These are phyloP conservation scores for Coemansia erecta DNA, from an alignment of 192 early-diverging fungal species.

Conservation along the genomic window DNA sequence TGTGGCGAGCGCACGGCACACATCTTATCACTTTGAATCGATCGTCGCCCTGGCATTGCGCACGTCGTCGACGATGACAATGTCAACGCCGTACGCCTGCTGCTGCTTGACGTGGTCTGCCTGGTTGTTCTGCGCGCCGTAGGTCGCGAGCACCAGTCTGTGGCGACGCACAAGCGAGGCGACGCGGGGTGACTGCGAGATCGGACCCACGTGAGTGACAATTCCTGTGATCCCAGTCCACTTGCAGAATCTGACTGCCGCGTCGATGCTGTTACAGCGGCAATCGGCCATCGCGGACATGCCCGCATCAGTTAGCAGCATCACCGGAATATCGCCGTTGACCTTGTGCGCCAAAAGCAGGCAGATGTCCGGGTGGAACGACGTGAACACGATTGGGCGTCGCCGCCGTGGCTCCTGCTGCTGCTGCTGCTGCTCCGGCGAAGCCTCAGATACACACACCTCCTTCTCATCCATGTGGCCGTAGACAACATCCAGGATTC, in stretches of 20 bases:
- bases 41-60: constrained; percentile 53
- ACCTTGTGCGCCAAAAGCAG: constrained; percentile 84
- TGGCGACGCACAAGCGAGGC: constrained; percentile 69
- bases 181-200: constrained; percentile 72
- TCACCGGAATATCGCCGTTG: constrained; percentile 77
- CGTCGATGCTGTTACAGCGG: constrained; percentile 76
- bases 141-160: constrained; percentile 74
- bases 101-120: constrained; percentile 69
- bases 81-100: constrained; percentile 78
- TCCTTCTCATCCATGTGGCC: constrained; percentile 13
- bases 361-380: constrained; percentile 89
- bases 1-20: too few species aligned
- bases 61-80: constrained; percentile 77
- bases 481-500: constrained; percentile 77
- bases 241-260: constrained; percentile 76
- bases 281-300: constrained; percentile 69
- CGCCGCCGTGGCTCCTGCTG: constrained; percentile 12
- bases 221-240: constrained; percentile 73
- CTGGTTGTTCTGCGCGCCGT: constrained; percentile 79
- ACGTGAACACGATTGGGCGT: constrained; percentile 86
- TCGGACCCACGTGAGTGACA: constrained; percentile 70
- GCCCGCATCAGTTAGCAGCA: constrained; percentile 87
- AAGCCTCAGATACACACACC: too few species aligned
- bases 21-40: not conserved
- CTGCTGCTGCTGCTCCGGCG: not conserved